phyloP scores from a whole-genome alignment of 2,329 filamentous ascomycete species.

The Exserohilum turcica region DNA sequence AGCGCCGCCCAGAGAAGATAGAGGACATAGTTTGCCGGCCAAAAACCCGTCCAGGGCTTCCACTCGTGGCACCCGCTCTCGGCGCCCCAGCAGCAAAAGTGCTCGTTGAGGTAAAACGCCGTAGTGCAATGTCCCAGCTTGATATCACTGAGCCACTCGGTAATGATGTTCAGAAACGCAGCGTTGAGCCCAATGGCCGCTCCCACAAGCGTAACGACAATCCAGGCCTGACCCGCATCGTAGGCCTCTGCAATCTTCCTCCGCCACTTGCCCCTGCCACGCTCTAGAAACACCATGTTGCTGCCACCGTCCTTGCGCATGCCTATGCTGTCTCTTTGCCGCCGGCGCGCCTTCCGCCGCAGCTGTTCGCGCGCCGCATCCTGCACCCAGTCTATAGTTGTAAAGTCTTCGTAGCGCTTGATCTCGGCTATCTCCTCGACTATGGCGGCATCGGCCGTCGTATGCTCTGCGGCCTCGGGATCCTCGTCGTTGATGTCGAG shows the following conservation, averaged over 20 bases:
- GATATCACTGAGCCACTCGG: conserved; percentile 94
- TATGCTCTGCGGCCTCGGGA: conserved; percentile 56
- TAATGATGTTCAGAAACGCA: conserved; percentile 90
- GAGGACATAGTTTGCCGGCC: conserved; percentile 79
- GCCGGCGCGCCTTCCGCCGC: conserved; percentile 75
- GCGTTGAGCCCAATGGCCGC: conserved; percentile 93
- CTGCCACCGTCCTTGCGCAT: conserved; percentile 58
- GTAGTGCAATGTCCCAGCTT: conserved; percentile 96
- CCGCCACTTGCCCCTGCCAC: conserved; percentile 67
- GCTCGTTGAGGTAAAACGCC: conserved; percentile 95
- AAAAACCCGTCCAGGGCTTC: conserved; percentile 84
- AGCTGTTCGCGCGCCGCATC: conserved; percentile 91
- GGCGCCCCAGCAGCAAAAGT: conserved; percentile 97
- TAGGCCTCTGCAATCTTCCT: conserved; percentile 83
- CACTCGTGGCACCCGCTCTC: conserved; percentile 88
- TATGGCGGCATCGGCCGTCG: conserved; percentile 70
- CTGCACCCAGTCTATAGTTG: conserved; percentile 98
- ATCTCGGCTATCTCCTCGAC: conserved; percentile 97
- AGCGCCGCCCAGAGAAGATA: conserved; percentile 85
- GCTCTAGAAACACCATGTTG: conserved; percentile 64
- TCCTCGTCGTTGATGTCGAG: conserved; percentile 67
- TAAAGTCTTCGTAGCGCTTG: conserved; percentile 98
- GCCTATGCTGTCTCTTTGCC: conserved; percentile 51
- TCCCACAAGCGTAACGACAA: conserved; percentile 92
- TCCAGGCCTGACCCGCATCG: conserved; percentile 96